These are phyloP conservation scores for Bacidia rubella DNA, from an alignment of 495 filamentous ascomycete species.

Conservation along the genomic window DNA sequence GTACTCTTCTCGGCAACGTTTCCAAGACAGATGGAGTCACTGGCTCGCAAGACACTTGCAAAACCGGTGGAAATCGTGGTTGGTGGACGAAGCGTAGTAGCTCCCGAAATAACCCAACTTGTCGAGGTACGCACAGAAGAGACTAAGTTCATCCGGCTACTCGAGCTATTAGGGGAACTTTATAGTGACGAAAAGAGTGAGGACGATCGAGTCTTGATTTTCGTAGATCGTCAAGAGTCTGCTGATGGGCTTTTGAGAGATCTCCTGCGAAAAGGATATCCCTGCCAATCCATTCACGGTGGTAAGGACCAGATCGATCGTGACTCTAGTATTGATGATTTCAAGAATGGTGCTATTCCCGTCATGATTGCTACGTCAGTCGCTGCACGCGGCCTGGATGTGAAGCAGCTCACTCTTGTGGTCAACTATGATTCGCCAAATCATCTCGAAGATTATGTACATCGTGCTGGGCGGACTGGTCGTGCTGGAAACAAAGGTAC, in stretches of 20 bases:
- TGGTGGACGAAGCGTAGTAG: constrained; percentile 81
- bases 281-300: constrained; percentile 92
- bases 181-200: constrained; percentile 67
- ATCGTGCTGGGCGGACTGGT: constrained; percentile 87
- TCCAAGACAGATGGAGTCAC: constrained; percentile 80
- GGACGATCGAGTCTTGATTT: constrained; percentile 78
- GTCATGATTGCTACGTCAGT: constrained; percentile 92
- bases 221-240: constrained; percentile 90
- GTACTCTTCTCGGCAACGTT: constrained; percentile 96
- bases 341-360: constrained; percentile 81
- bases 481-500: constrained; percentile 90
- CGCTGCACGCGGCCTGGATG: constrained; percentile 87
- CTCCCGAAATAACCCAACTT: constrained; percentile 87
- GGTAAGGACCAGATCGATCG: constrained; percentile 93
- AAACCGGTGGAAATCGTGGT: constrained; percentile 85
- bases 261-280: constrained; percentile 78
- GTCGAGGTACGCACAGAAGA: constrained; percentile 79
- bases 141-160: constrained; percentile 69
- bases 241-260: constrained; percentile 75
- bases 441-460: constrained; percentile 96
- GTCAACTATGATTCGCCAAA: constrained; percentile 96
- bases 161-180: constrained; percentile 77
- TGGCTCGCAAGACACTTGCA: constrained; percentile 77
- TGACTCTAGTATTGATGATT: constrained; percentile 86
- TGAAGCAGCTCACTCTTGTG: constrained; percentile 91